Base-by-base conservation (phyloP, 305 asterid species). In the Nicotiana rustica region DNA sequence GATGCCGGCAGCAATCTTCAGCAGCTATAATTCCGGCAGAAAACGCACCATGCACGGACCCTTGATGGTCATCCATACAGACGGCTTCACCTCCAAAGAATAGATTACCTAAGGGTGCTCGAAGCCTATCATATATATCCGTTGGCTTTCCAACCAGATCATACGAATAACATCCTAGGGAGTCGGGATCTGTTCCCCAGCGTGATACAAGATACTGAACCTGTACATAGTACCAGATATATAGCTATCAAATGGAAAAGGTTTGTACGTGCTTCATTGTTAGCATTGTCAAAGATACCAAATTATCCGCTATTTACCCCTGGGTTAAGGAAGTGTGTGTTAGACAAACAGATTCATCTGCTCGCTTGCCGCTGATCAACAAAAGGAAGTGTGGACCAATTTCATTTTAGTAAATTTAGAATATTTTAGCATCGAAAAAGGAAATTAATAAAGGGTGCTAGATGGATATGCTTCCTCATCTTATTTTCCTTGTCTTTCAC, bases 21-120 rank as follows among this genome's bases (percentile, higher is more conserved):
- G 98, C 98, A 5, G 98, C 99, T 95, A 91, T 88, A 19, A 91
- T 82, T 66, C 98, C 99, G 3, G 99, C 94, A 1, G 98, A 92
- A 83, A 94, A 96, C 3, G 98, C 99, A 21, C 99, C 99, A 13
- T 96, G 99, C 4, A 94, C 98, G 0, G 99, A 96, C 17, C 99
- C 99, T 82, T 94, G 99, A 86, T 96, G 98, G 17, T 96, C 98
- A 49, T 73, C 79, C 66, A 87, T 90, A 57, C 98, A 91, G 41
- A 88, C 97, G 0, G 99, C 99, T 88, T 96, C 99, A 3, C 99
- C 99, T 41, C 95, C 99, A 36, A 94, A 96, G 93, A 93, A 94
- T 7, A 96, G 90, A 88, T 93, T 93, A 15, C 97, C 99, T 71
- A 94, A 90, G 1, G 97, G 93, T 52, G 90, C 97, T 7, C 98